Base-by-base conservation (phyloP, 768 basidiomycete genomes). In the Pisolithus albus region DNA sequence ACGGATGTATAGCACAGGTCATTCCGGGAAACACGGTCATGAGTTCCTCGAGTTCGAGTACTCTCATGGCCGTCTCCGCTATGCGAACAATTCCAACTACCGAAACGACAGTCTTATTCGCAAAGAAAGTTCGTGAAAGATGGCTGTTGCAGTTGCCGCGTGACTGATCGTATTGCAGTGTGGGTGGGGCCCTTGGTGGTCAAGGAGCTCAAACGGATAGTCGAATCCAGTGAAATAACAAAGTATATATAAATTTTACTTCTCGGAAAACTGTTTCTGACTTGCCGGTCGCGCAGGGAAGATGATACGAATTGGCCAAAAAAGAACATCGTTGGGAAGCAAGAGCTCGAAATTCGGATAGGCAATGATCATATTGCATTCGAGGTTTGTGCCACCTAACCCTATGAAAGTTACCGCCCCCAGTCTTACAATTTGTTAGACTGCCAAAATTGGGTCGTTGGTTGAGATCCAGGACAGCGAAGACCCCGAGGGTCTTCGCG, bases 41-140 rank as follows among this genome's bases (percentile, higher is more conserved):
- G 93, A 96, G 68, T 98, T 98, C 68, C 78, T 99, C 43, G 95
- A 99, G 68, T 99, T 98, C 62, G 95, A 98, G 69, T 97, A 97
- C 73, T 88, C 91, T 13, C 90, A 94, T 74, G 95, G 95, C 37
- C 86, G 95, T 58, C 79, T 98, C 50, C 82, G 96, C 59, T 99
- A 98, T 68, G 96, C 96, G 55, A 95, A 98, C 76, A 98, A 98
- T 76, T 97, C 95, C 9, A 99, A 99, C 71, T 99, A 99, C 72
- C 76, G 96, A 30, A 98, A 98, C 61, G 96, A 99, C 72, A 88
- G 86, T 68, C 74, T 99, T 46, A 98, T 99, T 66, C 82, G 95
- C 55, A 98, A 98, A 89, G 96, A 99, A 72, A 96, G 94, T 96
- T 59, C 62, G 92, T 79, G 8, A 18, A 23, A 9, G 5, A 34